Conservation (phyloP, 2,329 filamentous ascomycete genomes). For the Aspergillus novofumigatus region DNA sequence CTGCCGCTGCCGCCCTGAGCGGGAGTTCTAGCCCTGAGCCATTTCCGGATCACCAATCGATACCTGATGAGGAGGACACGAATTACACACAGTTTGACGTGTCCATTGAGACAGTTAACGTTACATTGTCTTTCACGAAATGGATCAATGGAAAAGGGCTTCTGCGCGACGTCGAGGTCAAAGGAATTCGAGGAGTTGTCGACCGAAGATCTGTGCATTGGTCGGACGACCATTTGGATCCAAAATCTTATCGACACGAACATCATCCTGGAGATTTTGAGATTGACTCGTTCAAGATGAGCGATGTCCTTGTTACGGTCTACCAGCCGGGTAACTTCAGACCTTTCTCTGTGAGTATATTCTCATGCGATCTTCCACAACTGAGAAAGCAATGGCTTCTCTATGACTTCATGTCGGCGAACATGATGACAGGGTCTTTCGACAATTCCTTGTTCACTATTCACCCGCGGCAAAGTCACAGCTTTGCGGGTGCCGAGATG, state of each 20-base stretch:
- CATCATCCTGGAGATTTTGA: slow-evolving; percentile 93
- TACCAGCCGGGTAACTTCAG: slow-evolving; percentile 87
- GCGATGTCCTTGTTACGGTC: slow-evolving; percentile 85
- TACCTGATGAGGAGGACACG: slow-evolving; percentile 68
- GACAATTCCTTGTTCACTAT: slow-evolving; percentile 97
- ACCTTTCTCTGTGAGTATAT: slow-evolving; percentile 94
- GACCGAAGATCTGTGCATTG: slow-evolving; percentile 82
- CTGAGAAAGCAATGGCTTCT: slow-evolving; percentile 95
- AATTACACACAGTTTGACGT: slow-evolving; percentile 98
- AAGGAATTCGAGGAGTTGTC: slow-evolving; percentile 85
- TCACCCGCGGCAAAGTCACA: slow-evolving; percentile 86
- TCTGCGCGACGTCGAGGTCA: slow-evolving; percentile 87
- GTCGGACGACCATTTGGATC: slow-evolving; percentile 66
- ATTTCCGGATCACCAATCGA: slow-evolving; percentile 23
- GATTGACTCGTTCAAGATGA: slow-evolving; percentile 93
- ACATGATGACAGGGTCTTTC: slow-evolving; percentile 91
- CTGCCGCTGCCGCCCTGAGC: slow-evolving; percentile 63
- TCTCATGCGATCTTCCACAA: slow-evolving; percentile 88
- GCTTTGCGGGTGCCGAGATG: slow-evolving; percentile 63
- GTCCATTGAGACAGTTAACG: slow-evolving; percentile 90
- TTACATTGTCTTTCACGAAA: slow-evolving; percentile 94
- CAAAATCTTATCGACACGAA: slow-evolving; percentile 79
- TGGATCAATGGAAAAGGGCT: slow-evolving; percentile 98
- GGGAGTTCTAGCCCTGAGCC: slow-evolving; percentile 41
- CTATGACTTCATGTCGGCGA: slow-evolving; percentile 93